Base-by-base conservation (phyloP, 495 filamentous ascomycete genomes). In the Talaromyces stipitatus region DNA sequence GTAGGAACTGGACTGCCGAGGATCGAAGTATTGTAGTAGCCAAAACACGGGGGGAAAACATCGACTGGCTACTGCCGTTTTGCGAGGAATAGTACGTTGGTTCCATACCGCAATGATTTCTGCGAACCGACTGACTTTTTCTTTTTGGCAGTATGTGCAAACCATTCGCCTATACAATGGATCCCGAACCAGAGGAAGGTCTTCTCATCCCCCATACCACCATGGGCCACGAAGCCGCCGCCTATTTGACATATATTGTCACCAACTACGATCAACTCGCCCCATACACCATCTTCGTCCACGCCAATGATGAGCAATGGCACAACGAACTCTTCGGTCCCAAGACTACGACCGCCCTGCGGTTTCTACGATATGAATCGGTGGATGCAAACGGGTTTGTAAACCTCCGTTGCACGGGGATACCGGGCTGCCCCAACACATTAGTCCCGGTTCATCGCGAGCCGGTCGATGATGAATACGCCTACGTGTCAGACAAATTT, bases 301-400 rank as follows among this genome's bases (percentile, higher is more conserved):
- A 76, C 59, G 67, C 71, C 46, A 66, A 66, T 58, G 58, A 57
- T 14, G 66, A 74, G 10, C 73, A 76, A 50, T 73, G 73, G 69
- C 73, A 76, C 61, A 76, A 76, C 32, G 73, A 76, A 53, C 62
- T 76, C 6, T 70, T 73, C 55, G 72, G 72, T 0, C 58, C 68
- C 1, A 58, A 52, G 12, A 76, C 73, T 20, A 60, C 53, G 33
- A 41, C 61, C 22, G 61, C 63, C 0, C 58, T 76, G 27, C 57
- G 56, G 12, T 65, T 65, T 26, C 62, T 76, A 1, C 73, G 72
- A 6, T 59, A 65, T 30, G 62, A 72, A 50, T 58, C 73, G 7
- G 64, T 76, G 43, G 72, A 74, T 41, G 69, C 66, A 5, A 58
- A 66, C 14, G 73, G 73, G 2, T 76, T 71, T 52, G 64, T 73